Percentiles rank a stretch among this genome's conserved stretches.
These are phyloP conservation scores for Termitomyces sp. DNA, from an alignment of 768 basidiomycete genomes.

Conservation along the genomic window DNA sequence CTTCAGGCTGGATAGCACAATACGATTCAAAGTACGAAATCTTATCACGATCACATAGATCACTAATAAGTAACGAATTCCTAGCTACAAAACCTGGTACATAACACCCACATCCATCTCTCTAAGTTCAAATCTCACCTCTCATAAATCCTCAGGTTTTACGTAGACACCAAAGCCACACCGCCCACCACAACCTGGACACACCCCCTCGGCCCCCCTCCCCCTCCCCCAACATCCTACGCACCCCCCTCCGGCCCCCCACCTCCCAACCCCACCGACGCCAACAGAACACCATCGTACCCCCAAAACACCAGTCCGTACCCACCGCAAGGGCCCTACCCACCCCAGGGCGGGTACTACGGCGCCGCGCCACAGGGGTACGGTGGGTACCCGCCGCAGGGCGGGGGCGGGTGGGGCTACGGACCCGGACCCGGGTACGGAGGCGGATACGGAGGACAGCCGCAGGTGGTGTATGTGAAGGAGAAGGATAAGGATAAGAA, in stretches of 20 bases:
- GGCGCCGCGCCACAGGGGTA: background rate
- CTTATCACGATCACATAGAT: constrained; percentile 20
- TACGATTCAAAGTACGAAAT: constrained; percentile 62
- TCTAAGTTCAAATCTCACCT: too few relatives aligned
- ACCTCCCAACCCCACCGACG: constrained; percentile 29
- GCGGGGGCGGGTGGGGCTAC: background rate
- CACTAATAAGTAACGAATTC: background rate
- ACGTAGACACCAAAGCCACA: constrained; percentile 60
- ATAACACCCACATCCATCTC: background rate
- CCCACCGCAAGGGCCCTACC: background rate
- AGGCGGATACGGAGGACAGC: constrained; percentile 18
- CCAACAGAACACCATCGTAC: constrained; percentile 6
- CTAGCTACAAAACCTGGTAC: constrained; percentile 66
- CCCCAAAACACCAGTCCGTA: constrained; percentile 10
- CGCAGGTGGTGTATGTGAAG: constrained; percentile 38
- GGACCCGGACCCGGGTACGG: background rate
- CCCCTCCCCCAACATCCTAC: constrained; percentile 39
- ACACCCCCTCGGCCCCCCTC: constrained; percentile 54
- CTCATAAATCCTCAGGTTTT: too few relatives aligned
- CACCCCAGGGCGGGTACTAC: constrained; percentile 24
- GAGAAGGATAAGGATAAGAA: background rate
- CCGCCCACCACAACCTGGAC: constrained; percentile 69
- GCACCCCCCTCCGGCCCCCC: constrained; percentile 44
- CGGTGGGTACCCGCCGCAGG: background rate
- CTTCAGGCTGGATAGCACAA: constrained; percentile 65